These are phyloP conservation scores for Picea glauca DNA, from an alignment of 75 land plant species.

Conservation along the genomic window DNA sequence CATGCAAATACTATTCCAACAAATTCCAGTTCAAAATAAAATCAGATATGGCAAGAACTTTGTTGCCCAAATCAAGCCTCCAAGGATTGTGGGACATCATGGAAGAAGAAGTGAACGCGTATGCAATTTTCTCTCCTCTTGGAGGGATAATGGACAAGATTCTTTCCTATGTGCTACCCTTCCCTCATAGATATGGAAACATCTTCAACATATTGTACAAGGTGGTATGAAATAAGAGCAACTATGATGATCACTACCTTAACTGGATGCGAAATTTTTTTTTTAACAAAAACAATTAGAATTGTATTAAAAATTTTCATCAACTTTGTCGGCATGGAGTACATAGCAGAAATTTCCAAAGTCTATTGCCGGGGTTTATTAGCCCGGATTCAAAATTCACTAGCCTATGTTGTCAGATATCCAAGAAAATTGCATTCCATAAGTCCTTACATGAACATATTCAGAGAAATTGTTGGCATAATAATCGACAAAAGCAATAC, in stretches of 20 bases:
- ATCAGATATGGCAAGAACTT: neutral
- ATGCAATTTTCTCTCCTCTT: constrained; percentile 3
- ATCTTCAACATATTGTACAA: constrained; percentile 5
- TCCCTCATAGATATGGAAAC: constrained; percentile 8
- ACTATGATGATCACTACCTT: neutral
- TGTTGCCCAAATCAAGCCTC: neutral
- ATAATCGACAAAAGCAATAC: too few relatives aligned
- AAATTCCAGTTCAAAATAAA: neutral
- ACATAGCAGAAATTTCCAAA: too few relatives aligned
- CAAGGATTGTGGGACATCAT: neutral
- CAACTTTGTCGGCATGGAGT: too few relatives aligned
- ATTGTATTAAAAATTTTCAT: too few relatives aligned
- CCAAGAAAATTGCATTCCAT: too few relatives aligned
- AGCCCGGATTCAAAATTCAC: too few relatives aligned
- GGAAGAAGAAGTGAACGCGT: neutral
- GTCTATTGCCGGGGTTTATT: too few relatives aligned
- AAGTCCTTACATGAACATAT: too few relatives aligned
- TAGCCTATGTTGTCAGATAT: too few relatives aligned
- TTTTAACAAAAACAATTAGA: too few relatives aligned
- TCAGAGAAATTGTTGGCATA: too few relatives aligned
- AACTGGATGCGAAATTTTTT: neutral
- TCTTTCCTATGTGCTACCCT: neutral
- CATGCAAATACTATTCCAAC: neutral
- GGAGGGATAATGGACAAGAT: constrained; percentile 12
- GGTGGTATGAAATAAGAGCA: neutral